A percentile compares a stretch with the other conserved stretches of the same genome.
phyloP scores from a whole-genome alignment of 495 filamentous ascomycete genomes.

The Penicillium atrosanguineum region DNA sequence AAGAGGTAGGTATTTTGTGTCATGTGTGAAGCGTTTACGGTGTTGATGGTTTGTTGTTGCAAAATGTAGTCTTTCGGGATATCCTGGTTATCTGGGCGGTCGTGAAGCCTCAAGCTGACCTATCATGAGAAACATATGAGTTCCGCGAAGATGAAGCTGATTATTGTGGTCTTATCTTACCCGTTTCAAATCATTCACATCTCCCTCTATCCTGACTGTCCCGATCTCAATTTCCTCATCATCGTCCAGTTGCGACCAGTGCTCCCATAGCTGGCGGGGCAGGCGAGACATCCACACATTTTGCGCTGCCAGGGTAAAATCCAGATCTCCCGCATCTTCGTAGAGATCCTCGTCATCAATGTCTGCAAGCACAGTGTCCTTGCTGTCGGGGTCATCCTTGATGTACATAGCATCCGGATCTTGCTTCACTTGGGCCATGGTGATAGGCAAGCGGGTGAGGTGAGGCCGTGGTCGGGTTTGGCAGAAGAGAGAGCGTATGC shows the following conservation, averaged over 20 bases:
- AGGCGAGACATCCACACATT: conserved; percentile 72
- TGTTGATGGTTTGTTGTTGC: conserved; percentile 52
- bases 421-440: conserved; percentile 40
- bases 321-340: conserved; percentile 85
- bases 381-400: conserved; percentile 67
- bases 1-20: conserved; percentile 72
- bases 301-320: conserved; percentile 60
- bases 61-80: conserved; percentile 84
- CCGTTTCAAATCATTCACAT: conserved; percentile 50
- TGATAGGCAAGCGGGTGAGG: not conserved
- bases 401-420: conserved; percentile 45
- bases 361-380: conserved; percentile 53
- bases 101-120: conserved; percentile 53
- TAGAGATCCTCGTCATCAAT: conserved; percentile 74
- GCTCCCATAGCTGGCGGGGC: conserved; percentile 74
- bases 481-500: not conserved
- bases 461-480: not conserved
- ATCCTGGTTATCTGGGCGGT: conserved; percentile 56
- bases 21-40: conserved; percentile 45
- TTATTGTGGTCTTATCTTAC: conserved; percentile 28
- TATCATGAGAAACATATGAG: conserved; percentile 1
- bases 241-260: conserved; percentile 56
- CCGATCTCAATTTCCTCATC: conserved; percentile 70
- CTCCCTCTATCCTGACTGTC: conserved; percentile 63
- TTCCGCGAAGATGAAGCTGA: not conserved